Evolutionary conservation across 1,284 basidiomycete species (phyloP), one percentile per base, ranked within the genome.

Genomic region (Microbotryum silenes-acaulis): DNA sequence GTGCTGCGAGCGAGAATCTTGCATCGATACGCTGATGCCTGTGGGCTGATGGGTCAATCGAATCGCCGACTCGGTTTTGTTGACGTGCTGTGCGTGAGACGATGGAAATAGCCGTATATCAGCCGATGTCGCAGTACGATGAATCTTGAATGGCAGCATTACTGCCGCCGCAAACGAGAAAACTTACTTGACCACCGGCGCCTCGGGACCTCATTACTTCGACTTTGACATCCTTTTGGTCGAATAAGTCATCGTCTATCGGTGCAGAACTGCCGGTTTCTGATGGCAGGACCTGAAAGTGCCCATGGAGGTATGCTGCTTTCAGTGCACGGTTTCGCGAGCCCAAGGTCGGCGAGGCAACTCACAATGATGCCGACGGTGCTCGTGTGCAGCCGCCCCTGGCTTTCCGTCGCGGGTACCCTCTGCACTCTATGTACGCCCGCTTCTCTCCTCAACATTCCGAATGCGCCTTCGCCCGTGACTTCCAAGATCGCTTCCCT

Each of bases 41-140:
- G 91, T 90, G 0, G 96, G 94, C 16, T 89, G 77, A 71, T 98
- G 96, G 0, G 92, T 96, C 44, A 98, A 77, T 1, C 96, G 86
- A n/a, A 99, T 90, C 1, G 96, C 96, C 0, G 92, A 97, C 76
- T 98, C 96, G 0, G 94, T 98, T 81, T 90, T 91, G 78, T 98
- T 99, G 72, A 98, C 96, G 77, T 98, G 94, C 86, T 94, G 72
- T 4, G 54, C 16, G 31, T 2, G 8, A 25, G 14, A 46, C 20
- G 7, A 23, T 14, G 25, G 10, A 50, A 18, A 46, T 59, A 44
- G 49, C 46, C 7, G 3, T 18, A 6, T 6, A 16, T 42, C 37
- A 42, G 37, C 6, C 12, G 4, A 23, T 51, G n/a, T 53, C 16
- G 12, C 29, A 16, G 37, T 42, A 42, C 9, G 9, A 4, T 42